Evolutionary conservation across 805 yeast species (phyloP), one percentile per base, ranked within the genome.

Genomic region (Wickerhamiella musiphila): DNA sequence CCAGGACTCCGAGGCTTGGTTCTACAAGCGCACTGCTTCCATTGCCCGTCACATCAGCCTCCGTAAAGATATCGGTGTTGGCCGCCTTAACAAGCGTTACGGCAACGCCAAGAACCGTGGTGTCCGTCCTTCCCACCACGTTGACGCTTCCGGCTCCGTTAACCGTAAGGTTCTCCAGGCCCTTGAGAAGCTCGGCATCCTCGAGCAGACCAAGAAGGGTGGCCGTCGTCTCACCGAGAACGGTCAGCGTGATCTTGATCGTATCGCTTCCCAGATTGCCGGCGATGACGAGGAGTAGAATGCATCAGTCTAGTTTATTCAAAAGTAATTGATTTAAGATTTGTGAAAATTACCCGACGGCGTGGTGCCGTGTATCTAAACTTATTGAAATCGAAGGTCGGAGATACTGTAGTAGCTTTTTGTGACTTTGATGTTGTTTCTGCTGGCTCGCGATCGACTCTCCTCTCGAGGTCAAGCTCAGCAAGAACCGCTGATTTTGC

Each of bases 211-310:
- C 61, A 79, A 83, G 67, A 82, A 81, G 69, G 95, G 95, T 64
- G 98, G 98, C 66, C 90, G 98, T 77, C 82, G 84, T 68, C 82
- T 90, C 75, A 78, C 95, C 47, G 94, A 82, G 63, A 79, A 83
- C 69, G 99, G 99, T 64, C 96, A 86, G 73, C 84, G 98, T 81
- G 99, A 90, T 72, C 78, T 90, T 71, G 99, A 90, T 73, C 95
- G 99, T 77, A 86, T 86, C 65, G 96, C 96, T 61, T 94, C 93
- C 64, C 94, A 83, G 71, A 82, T 94, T 63, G 73, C 79, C 65
- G 93, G 83, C 70, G 74, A 73, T 60, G 90, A 78, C 58, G 92
- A 78, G 60, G 58, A 52, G 32, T 33, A 37, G 16, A 42, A 43
- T 34, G 44, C 41, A 42, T 43, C 39, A 41, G 33, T 20, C 23